Evolutionary conservation across 2,329 filamentous ascomycete species (phyloP).

Genomic region (Pochonia chlamydosporia): DNA sequence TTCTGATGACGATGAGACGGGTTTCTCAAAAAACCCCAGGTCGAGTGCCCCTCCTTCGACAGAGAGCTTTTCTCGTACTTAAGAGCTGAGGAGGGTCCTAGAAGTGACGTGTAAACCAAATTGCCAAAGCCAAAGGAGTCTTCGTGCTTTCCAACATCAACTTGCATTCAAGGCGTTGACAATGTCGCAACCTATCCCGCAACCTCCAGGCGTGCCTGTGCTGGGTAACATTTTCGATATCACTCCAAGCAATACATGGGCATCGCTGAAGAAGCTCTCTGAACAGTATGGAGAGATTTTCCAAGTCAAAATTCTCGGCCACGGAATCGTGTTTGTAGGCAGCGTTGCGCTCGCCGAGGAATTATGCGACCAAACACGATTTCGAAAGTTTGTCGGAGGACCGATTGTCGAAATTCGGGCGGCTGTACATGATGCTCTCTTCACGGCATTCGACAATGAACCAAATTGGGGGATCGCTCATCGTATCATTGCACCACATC

Average conservation of each 20-base stretch:
- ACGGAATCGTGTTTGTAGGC: conserved; percentile 37
- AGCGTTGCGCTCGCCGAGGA: conserved; percentile 42
- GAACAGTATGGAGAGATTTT: conserved; percentile 33
- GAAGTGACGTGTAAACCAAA: not conserved
- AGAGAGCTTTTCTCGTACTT: not conserved
- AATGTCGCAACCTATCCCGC: conserved; percentile 30
- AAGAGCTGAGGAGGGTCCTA: not conserved
- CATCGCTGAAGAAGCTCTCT: conserved; percentile 27
- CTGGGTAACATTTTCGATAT: conserved; percentile 31
- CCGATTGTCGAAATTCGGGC: conserved; percentile 47
- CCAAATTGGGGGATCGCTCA: conserved; percentile 44
- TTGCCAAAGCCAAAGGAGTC: not conserved
- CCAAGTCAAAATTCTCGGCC: conserved; percentile 28
- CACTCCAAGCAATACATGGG: conserved; percentile 29
- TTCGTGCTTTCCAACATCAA: not conserved
- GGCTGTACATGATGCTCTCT: conserved; percentile 45
- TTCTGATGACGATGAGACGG: not conserved
- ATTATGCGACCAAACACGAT: conserved; percentile 46
- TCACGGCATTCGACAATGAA: conserved; percentile 45
- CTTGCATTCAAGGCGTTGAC: not conserved
- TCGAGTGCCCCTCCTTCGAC: not conserved
- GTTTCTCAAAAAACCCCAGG: no score
- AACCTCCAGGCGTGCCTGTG: conserved; percentile 27
- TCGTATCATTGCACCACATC: conserved; percentile 43
- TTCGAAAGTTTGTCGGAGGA: conserved; percentile 48